A percentile compares a stretch with the other conserved stretches of the same genome.
phyloP scores from a whole-genome alignment of 257 asterid genomes.

The Mitragyna speciosa region DNA sequence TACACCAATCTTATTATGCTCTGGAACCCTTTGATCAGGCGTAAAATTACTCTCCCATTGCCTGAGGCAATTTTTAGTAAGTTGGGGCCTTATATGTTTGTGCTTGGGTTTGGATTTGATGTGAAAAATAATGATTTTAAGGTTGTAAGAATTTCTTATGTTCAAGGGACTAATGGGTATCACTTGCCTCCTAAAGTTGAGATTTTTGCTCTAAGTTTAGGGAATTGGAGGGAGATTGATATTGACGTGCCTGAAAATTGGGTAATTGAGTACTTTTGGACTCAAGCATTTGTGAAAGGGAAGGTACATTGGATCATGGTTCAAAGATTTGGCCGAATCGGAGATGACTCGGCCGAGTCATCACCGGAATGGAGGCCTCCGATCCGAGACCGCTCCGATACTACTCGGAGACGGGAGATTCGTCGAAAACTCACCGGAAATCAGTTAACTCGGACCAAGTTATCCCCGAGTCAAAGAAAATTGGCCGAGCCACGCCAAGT shows the following conservation, averaged over 20 bases:
- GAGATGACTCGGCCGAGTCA: no score
- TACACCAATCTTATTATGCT: slow-evolving; percentile 20
- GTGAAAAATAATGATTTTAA: slow-evolving; percentile 17
- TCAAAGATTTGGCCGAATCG: no score
- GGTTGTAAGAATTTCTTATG: slow-evolving; percentile 22
- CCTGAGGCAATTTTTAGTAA: slow-evolving; percentile 3
- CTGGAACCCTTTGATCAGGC: slow-evolving; percentile 38
- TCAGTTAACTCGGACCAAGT: no score
- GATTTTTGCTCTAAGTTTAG: slow-evolving; percentile 4
- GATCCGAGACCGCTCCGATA: no score
- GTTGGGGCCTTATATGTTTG: slow-evolving; percentile 2
- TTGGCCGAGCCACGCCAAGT: no score
- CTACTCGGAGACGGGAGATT: no score
- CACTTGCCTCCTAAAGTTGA: slow-evolving; percentile 16
- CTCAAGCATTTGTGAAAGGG: slow-evolving; percentile 12
- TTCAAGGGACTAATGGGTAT: slow-evolving; percentile 3
- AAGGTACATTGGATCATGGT: slow-evolving; percentile 20
- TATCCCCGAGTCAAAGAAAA: no score
- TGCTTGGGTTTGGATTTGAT: slow-evolving; percentile 23
- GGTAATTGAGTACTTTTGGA: slow-evolving; percentile 20
- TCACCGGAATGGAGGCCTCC: no score
- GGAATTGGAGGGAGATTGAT: slow-evolving; percentile 16
- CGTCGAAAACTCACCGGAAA: no score
- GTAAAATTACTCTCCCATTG: slow-evolving; percentile 25
- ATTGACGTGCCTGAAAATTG: slow-evolving; percentile 9